Base-by-base conservation (phyloP, 352 stramenopile species). In the Pythium scleroteichum region DNA sequence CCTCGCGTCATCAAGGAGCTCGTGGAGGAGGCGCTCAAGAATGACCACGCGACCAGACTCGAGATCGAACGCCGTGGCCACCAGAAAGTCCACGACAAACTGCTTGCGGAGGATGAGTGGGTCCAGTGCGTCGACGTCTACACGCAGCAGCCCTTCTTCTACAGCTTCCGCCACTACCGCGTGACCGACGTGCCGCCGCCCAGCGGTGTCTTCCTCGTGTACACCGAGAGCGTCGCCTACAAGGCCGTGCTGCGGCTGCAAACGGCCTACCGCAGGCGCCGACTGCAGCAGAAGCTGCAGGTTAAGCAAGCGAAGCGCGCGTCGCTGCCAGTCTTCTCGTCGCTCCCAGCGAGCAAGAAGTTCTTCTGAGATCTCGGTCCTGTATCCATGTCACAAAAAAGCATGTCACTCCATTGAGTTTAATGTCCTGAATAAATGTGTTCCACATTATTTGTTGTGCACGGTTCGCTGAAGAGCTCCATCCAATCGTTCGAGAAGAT, bases 91-190 rank as follows among this genome's bases (percentile, higher is more conserved):
- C 73, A 77, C 12, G 57, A 74, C 0, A 41, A 76, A 46, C 65
- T 85, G 14, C 66, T 88, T 3, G 77, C 77, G 1, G 77, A 89
- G 49, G 80, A 91, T 27, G 62, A 85, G 50, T 91, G 81, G 81
- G 64, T 91, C 44, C 72, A 91, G 45, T 91, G 78, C 64, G 29
- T 78, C 4, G 75, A 91, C 46, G 45, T 47, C 7, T 62, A 56
- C 46, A 76, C 75, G 20, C 60, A 73, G 49, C 64, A 66, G n/a
- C 67, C 52, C 9, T 89, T 76, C 66, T 91, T 89, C 66, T 91
- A 91, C 67, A 89, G 77, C 59, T 59, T 89, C 29, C 61, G 66
- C 50, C 68, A 85, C 64, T 84, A 79, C 61, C 71, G 72, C 22
- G 40, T 87, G 22, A 72, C 73, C 23, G 55, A 64, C 13, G 62